Evolutionary conservation across 2,329 filamentous ascomycete genomes (phyloP).

Genomic region (Fusarium poae): DNA sequence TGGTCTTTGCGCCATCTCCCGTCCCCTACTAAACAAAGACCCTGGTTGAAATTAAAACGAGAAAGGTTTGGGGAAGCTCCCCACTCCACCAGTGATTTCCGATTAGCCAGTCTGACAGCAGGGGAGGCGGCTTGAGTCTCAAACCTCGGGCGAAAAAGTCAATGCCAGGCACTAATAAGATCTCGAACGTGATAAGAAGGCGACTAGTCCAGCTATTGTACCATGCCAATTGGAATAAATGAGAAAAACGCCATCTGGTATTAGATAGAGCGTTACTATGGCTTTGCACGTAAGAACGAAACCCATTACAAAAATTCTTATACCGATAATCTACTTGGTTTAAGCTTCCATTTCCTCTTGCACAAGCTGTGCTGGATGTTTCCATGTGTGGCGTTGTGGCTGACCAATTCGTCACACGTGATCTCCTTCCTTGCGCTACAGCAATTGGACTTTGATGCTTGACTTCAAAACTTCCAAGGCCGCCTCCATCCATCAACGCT

Average conservation of each 20-base stretch:
- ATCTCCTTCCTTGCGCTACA: conserved; percentile 44
- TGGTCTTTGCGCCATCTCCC: conserved; percentile 16
- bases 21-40: conserved; percentile 30
- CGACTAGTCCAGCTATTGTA: neutral
- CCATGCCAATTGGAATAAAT: neutral
- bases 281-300: neutral
- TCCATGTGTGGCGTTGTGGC: conserved; percentile 17
- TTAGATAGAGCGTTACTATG: neutral
- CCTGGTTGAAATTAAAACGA: conserved; percentile 42
- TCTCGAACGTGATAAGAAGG: neutral
- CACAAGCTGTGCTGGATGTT: conserved; percentile 4
- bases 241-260: neutral
- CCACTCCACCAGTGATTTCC: conserved; percentile 23
- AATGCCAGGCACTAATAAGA: conserved; percentile 13
- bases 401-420: conserved; percentile 50
- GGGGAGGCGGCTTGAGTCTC: conserved; percentile 38
- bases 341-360: neutral
- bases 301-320: neutral
- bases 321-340: neutral
- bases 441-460: conserved; percentile 18
- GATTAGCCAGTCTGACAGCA: conserved; percentile 25
- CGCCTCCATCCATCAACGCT: conserved; percentile 35
- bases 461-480: conserved; percentile 43
- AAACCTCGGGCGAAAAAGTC: conserved; percentile 24
- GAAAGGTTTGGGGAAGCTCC: conserved; percentile 38